Conservation (phyloP, 164 flowering plant species). For the Chloranthus sessilifolius region DNA sequence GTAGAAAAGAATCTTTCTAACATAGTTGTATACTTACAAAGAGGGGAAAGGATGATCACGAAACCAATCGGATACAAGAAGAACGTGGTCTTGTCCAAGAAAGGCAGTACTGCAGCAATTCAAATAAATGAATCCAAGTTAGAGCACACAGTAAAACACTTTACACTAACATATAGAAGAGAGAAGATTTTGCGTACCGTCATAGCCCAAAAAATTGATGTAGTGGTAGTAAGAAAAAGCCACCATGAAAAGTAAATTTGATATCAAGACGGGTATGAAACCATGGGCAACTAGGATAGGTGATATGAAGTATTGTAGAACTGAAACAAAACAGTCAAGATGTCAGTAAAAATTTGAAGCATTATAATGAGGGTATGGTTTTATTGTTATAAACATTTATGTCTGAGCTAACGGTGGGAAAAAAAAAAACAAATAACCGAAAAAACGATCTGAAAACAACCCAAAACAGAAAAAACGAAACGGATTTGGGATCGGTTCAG, state of each 20-base stretch:
- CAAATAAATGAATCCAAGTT: neutral
- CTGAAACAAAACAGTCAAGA: slow-evolving; percentile 38
- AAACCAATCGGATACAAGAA: slow-evolving; percentile 94
- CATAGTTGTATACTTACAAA: slow-evolving; percentile 48
- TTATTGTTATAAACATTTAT: too few species aligned
- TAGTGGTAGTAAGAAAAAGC: slow-evolving; percentile 90
- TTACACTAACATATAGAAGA: neutral
- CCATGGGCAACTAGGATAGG: slow-evolving; percentile 93
- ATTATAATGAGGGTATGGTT: too few species aligned
- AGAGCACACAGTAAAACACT: too few species aligned
- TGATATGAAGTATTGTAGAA: slow-evolving; percentile 84
- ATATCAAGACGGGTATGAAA: slow-evolving; percentile 72
- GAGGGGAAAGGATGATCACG: slow-evolving; percentile 71
- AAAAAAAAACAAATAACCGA: too few species aligned
- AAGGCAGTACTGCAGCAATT: slow-evolving; percentile 70
- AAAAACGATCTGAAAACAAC: too few species aligned
- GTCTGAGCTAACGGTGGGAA: too few species aligned
- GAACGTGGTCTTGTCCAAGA: slow-evolving; percentile 89
- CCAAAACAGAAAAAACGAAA: too few species aligned
- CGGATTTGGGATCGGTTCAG: too few species aligned
- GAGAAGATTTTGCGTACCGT: slow-evolving; percentile 52
- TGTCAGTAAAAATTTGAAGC: slow-evolving; percentile 3
- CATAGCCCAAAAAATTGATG: slow-evolving; percentile 96
- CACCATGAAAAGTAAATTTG: slow-evolving; percentile 94
- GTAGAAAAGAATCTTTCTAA: too few species aligned